These are phyloP conservation scores for Fusarium udum DNA, from an alignment of 2,329 filamentous ascomycete genomes.

Conservation along the genomic window DNA sequence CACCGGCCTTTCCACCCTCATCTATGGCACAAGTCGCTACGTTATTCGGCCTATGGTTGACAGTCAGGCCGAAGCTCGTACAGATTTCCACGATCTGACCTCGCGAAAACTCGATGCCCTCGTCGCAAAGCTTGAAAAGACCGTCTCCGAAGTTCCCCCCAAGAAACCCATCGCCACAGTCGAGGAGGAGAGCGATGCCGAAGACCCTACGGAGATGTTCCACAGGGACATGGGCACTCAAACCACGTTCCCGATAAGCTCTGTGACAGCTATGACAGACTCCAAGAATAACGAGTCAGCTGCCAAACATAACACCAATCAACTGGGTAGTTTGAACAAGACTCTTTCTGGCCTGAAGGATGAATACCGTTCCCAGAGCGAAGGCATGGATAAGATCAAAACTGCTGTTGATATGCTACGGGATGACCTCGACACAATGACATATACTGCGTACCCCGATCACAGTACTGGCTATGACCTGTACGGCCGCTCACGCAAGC, in stretches of 20 bases:
- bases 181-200: slow-evolving; percentile 57
- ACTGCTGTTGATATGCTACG: slow-evolving; percentile 66
- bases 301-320: slow-evolving; percentile 52
- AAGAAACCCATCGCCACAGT: slow-evolving; percentile 36
- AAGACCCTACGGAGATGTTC: slow-evolving; percentile 80
- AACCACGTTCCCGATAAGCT: slow-evolving; percentile 61
- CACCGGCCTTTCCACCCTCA: slow-evolving; percentile 65
- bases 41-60: slow-evolving; percentile 71
- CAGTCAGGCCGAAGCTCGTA: slow-evolving; percentile 60
- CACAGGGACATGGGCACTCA: slow-evolving; percentile 84
- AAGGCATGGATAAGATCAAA: slow-evolving; percentile 61
- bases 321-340: slow-evolving; percentile 55
- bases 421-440: slow-evolving; percentile 72
- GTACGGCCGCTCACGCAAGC: slow-evolving; percentile 55
- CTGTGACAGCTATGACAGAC: slow-evolving; percentile 19
- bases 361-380: slow-evolving; percentile 55
- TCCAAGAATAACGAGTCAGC: slow-evolving; percentile 38
- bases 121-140: slow-evolving; percentile 61
- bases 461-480: slow-evolving; percentile 52
- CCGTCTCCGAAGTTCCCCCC: slow-evolving; percentile 69
- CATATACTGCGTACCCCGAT: slow-evolving; percentile 54
- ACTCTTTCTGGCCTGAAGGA: slow-evolving; percentile 56
- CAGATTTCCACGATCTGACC: slow-evolving; percentile 62
- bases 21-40: slow-evolving; percentile 78
- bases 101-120: slow-evolving; percentile 57